Conservation (phyloP, 2,329 filamentous ascomycete species). For the Sphaerulina vaccinii region DNA sequence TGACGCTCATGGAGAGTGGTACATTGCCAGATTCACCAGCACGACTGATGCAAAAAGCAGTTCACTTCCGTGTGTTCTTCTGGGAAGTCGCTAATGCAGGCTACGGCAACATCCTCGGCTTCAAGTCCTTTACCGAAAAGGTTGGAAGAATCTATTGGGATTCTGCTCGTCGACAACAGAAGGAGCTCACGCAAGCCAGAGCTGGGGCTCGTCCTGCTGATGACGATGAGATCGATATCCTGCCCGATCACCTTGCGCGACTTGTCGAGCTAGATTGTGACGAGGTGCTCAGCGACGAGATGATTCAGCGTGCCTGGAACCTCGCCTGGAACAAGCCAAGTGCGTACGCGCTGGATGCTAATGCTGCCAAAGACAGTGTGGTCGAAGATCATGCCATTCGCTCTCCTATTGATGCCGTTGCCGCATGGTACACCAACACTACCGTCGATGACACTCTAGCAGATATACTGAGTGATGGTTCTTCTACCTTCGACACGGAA, state of each 20-base stretch:
- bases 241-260: slow-evolving; percentile 73
- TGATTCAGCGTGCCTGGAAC: slow-evolving; percentile 84
- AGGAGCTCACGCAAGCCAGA: slow-evolving; percentile 35
- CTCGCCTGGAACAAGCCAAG: slow-evolving; percentile 83
- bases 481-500: slow-evolving; percentile 46
- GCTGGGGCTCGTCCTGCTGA: slow-evolving; percentile 24
- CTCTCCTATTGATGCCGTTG: slow-evolving; percentile 83
- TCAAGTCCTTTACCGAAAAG: slow-evolving; percentile 69
- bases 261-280: slow-evolving; percentile 79
- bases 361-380: slow-evolving; percentile 76
- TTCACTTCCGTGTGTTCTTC: slow-evolving; percentile 85
- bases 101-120: slow-evolving; percentile 61
- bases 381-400: slow-evolving; percentile 82
- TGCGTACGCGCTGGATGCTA: slow-evolving; percentile 62
- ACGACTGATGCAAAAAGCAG: slow-evolving; percentile 84
- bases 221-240: slow-evolving; percentile 59
- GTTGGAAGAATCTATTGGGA: slow-evolving; percentile 79
- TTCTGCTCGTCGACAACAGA: slow-evolving; percentile 66
- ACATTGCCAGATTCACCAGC: slow-evolving; percentile 81
- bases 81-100: slow-evolving; percentile 72
- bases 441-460: slow-evolving; percentile 68
- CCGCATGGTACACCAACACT: slow-evolving; percentile 84
- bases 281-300: slow-evolving; percentile 71
- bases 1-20: slow-evolving; percentile 83
- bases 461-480: slow-evolving; percentile 51